A percentile compares a stretch with the other conserved stretches of the same genome.
phyloP scores from a whole-genome alignment of 176 grass and related monocot species.

The Carex pumila region DNA sequence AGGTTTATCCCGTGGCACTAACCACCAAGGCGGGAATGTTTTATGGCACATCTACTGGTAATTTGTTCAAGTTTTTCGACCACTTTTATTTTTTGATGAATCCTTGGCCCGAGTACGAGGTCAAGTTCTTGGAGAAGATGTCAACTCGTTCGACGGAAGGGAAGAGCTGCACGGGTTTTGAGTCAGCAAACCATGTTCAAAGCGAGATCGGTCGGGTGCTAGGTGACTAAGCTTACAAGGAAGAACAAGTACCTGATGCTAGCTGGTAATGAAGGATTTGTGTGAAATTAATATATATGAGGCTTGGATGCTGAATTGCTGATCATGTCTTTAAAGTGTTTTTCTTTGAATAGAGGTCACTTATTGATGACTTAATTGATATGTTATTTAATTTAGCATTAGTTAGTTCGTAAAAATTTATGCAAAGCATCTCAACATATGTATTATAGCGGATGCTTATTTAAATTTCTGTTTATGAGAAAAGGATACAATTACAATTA shows the following conservation, averaged over 20 bases:
- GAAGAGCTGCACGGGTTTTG: conserved; percentile 27
- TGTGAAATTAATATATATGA: background rate
- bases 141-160: conserved; percentile 18
- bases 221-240: conserved; percentile 53
- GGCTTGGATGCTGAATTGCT: background rate
- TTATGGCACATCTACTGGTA: conserved; percentile 57
- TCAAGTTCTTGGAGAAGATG: conserved; percentile 56
- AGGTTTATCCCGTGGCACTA: conserved; percentile 60
- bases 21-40: conserved; percentile 53
- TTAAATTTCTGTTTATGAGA: no score
- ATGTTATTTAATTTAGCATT: background rate
- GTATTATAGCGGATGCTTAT: no score
- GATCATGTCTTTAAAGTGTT: background rate
- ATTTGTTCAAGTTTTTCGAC: conserved; percentile 50
- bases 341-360: background rate
- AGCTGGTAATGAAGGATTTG: conserved; percentile 53
- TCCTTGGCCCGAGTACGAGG: conserved; percentile 37
- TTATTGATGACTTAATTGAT: background rate
- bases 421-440: background rate
- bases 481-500: background rate
- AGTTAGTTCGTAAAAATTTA: background rate
- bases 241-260: conserved; percentile 69
- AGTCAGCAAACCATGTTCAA: conserved; percentile 73
- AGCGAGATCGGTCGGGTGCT: conserved; percentile 40
- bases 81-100: conserved; percentile 85